Conservation (phyloP, 177 flowering plant species). For the Vitis hybrid region DNA sequence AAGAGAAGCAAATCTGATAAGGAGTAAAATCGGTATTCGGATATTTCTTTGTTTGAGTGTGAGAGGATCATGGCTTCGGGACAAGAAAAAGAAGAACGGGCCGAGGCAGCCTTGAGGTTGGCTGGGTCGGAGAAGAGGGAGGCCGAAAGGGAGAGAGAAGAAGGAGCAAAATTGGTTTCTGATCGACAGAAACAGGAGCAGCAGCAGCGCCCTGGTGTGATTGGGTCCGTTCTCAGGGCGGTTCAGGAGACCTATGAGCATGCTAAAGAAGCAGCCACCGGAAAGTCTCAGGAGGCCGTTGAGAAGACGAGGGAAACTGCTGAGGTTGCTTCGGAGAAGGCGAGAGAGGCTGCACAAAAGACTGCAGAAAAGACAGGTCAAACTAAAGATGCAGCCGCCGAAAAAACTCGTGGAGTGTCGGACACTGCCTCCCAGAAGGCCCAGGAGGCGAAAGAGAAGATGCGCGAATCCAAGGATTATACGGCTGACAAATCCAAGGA, state of each 20-base stretch:
- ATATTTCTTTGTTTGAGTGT: neutral
- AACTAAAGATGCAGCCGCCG: constrained; percentile 21
- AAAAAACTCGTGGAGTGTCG: constrained; percentile 20
- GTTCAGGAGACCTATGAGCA: constrained; percentile 50
- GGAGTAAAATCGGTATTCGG: too few species aligned
- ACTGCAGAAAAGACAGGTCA: constrained; percentile 31
- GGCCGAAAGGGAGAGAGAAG: constrained; percentile 12
- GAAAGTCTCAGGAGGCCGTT: constrained; percentile 37
- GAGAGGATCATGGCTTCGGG: constrained; percentile 38
- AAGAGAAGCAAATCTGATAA: too few species aligned
- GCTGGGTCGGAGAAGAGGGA: constrained; percentile 37
- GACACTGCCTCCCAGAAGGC: constrained; percentile 26
- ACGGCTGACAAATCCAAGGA: constrained; percentile 29
- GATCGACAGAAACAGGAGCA: constrained; percentile 10
- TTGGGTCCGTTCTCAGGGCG: constrained; percentile 45
- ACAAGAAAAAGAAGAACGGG: constrained; percentile 36
- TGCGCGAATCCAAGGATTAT: constrained; percentile 25
- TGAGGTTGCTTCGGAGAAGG: constrained; percentile 20
- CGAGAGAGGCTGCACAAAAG: constrained; percentile 17
- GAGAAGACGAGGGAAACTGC: constrained; percentile 11
- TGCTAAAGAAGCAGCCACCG: constrained; percentile 55
- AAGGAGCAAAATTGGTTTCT: neutral
- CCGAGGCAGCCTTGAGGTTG: constrained; percentile 35
- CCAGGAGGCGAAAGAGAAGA: constrained; percentile 17
- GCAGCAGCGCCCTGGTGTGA: constrained; percentile 37